A percentile compares a stretch with the other conserved stretches of the same genome.
These are phyloP conservation scores for Cymodocea nodosa DNA, from an alignment of 116 monocot genomes.

Conservation along the genomic window DNA sequence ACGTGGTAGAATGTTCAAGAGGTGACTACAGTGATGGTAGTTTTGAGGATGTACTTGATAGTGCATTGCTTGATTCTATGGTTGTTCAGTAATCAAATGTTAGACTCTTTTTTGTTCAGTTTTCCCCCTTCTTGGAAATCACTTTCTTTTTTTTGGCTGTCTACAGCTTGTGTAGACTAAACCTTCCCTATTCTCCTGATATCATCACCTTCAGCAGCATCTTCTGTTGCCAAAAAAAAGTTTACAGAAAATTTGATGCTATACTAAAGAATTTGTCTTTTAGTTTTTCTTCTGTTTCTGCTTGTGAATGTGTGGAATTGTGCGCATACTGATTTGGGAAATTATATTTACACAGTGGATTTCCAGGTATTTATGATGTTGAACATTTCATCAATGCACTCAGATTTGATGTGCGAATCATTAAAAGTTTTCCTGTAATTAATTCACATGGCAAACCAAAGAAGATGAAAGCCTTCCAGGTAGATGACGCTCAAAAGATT, in stretches of 20 bases:
- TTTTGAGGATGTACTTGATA: too few relatives aligned
- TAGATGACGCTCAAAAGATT: slow-evolving; percentile 6
- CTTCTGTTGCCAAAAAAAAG: background rate
- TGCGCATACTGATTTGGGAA: background rate
- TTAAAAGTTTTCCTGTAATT: slow-evolving; percentile 67
- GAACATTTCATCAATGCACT: slow-evolving; percentile 77
- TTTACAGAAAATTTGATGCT: background rate
- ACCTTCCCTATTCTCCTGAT: too few relatives aligned
- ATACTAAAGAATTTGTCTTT: background rate
- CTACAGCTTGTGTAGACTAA: too few relatives aligned
- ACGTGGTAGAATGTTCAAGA: too few relatives aligned
- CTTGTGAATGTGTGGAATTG: background rate
- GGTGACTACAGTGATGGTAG: too few relatives aligned
- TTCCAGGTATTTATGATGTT: slow-evolving; percentile 98
- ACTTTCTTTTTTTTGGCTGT: too few relatives aligned
- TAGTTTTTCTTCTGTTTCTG: background rate
- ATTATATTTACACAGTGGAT: slow-evolving; percentile 45
- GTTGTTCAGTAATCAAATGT: too few relatives aligned
- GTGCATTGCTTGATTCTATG: too few relatives aligned
- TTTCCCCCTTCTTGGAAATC: too few relatives aligned
- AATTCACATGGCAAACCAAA: slow-evolving; percentile 53
- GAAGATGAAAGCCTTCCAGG: slow-evolving; percentile 81
- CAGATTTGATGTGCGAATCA: slow-evolving; percentile 63
- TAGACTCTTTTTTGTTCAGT: too few relatives aligned
- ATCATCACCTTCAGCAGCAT: too few relatives aligned